These are phyloP conservation scores for Podaxis rugospora DNA, from an alignment of 768 basidiomycete genomes.

Conservation along the genomic window DNA sequence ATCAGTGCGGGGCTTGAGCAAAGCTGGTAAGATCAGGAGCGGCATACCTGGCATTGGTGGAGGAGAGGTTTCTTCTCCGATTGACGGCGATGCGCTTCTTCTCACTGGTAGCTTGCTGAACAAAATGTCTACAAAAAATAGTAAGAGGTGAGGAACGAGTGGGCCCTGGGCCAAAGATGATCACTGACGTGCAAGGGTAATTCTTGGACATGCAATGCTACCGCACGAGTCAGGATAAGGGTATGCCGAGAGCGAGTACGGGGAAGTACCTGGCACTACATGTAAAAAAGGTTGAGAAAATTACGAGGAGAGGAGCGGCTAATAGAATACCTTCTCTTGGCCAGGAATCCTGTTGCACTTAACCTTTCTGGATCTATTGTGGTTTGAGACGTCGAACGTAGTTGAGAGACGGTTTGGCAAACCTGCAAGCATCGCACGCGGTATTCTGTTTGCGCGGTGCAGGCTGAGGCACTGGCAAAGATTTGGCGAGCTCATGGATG, in stretches of 20 bases:
- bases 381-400: slow-evolving; percentile 14
- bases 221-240: slow-evolving; percentile 15
- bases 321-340: slow-evolving; percentile 62
- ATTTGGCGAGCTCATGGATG: slow-evolving; percentile 77
- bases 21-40: slow-evolving; percentile 2
- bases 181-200: slow-evolving; percentile 83
- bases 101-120: slow-evolving; percentile 83
- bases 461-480: slow-evolving; percentile 77
- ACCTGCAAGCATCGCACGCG: slow-evolving; percentile 92
- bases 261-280: slow-evolving; percentile 60
- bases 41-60: slow-evolving; percentile 40
- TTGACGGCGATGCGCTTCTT: slow-evolving; percentile 62
- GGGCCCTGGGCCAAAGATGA: slow-evolving; percentile 9
- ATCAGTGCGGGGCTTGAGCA: slow-evolving; percentile 17
- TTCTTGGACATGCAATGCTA: slow-evolving; percentile 87
- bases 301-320: slow-evolving; percentile 15
- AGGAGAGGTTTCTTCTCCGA: slow-evolving; percentile 60
- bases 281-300: slow-evolving; percentile 3
- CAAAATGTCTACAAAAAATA: slow-evolving; percentile 53
- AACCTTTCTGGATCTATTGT: slow-evolving; percentile 73
- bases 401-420: slow-evolving; percentile 12
- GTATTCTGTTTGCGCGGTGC: slow-evolving; percentile 92
- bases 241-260: slow-evolving; percentile 6
- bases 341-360: slow-evolving; percentile 83
- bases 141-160: background rate